Evolutionary conservation across 345 rosid species (phyloP).

Genomic region (Ailanthus altissimus): DNA sequence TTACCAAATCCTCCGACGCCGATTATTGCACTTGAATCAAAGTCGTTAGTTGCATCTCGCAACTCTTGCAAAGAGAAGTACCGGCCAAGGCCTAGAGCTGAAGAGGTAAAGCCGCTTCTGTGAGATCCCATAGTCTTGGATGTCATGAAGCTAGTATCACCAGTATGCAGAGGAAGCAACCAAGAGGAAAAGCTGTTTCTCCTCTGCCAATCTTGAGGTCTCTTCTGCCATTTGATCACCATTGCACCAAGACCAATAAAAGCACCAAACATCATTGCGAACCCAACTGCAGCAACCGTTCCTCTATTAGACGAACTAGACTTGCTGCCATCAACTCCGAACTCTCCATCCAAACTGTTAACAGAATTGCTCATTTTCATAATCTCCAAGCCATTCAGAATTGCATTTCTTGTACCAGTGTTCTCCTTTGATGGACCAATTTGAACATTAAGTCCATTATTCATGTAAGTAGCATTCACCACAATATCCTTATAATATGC

Average conservation of each 20-base stretch:
- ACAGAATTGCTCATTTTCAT: slow-evolving; percentile 75
- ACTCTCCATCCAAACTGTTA: slow-evolving; percentile 74
- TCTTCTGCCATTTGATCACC: slow-evolving; percentile 75
- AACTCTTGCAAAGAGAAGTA: slow-evolving; percentile 64
- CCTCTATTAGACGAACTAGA: slow-evolving; percentile 34
- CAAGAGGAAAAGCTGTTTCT: slow-evolving; percentile 82
- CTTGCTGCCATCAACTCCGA: slow-evolving; percentile 61
- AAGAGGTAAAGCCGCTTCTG: slow-evolving; percentile 53
- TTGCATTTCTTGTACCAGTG: slow-evolving; percentile 55
- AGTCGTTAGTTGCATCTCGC: slow-evolving; percentile 74
- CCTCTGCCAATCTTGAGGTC: slow-evolving; percentile 86
- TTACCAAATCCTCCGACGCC: slow-evolving; percentile 89
- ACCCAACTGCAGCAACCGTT: slow-evolving; percentile 72
- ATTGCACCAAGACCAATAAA: slow-evolving; percentile 81
- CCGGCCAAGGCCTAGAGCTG: slow-evolving; percentile 68
- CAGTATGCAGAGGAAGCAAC: slow-evolving; percentile 74
- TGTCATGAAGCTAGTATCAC: slow-evolving; percentile 64
- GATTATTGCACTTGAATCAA: slow-evolving; percentile 58
- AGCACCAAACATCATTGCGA: slow-evolving; percentile 89
- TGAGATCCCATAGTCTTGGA: slow-evolving; percentile 60
- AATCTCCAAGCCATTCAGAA: slow-evolving; percentile 72
- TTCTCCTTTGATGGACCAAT: slow-evolving; percentile 63
- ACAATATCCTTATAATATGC: slow-evolving; percentile 77
- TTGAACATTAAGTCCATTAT: slow-evolving; percentile 48
- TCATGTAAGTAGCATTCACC: slow-evolving; percentile 52